Evolutionary conservation across 495 filamentous ascomycete genomes (phyloP).

Genomic region (Penicillium psychrofluorescens): DNA sequence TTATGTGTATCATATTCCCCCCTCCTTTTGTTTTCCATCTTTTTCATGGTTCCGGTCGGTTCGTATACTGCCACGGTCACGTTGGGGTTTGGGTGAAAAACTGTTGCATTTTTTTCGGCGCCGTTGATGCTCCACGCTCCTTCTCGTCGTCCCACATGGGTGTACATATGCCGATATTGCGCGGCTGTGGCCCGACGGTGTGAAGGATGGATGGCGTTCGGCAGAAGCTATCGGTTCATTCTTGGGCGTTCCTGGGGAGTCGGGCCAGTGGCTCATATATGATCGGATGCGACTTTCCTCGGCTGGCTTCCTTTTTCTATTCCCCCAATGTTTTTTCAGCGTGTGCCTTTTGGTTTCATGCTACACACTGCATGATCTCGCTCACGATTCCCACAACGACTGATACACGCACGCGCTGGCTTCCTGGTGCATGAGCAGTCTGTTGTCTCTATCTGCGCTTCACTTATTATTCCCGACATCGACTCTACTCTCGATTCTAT

Average conservation of each 20-base stretch:
- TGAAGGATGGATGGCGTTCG: slow-evolving; percentile 17
- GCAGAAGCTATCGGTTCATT: slow-evolving; percentile 5
- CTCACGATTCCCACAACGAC: background rate
- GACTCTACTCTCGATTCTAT: background rate
- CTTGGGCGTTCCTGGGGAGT: slow-evolving; percentile 13
- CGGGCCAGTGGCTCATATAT: slow-evolving; percentile 1
- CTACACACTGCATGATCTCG: background rate
- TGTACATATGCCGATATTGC: slow-evolving; percentile 13
- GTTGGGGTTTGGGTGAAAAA: slow-evolving; percentile 8
- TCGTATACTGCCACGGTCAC: slow-evolving; percentile 1
- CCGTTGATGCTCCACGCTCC: slow-evolving; percentile 4
- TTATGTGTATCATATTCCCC: slow-evolving; percentile 29
- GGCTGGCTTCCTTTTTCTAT: background rate
- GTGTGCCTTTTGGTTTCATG: too few species aligned
- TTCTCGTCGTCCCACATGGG: slow-evolving; percentile 1
- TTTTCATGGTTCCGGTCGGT: slow-evolving; percentile 1
- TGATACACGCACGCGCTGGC: too few species aligned
- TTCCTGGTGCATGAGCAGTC: too few species aligned
- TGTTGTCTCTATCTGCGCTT: too few species aligned
- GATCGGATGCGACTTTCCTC: background rate
- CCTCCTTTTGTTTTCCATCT: slow-evolving; percentile 4
- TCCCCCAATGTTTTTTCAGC: slow-evolving; percentile 1
- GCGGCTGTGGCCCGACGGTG: slow-evolving; percentile 4
- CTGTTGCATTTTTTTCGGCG: slow-evolving; percentile 18
- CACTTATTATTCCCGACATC: background rate